Conservation (phyloP, 2,329 filamentous ascomycete species). For the Fusarium neocosmosporiellum region DNA sequence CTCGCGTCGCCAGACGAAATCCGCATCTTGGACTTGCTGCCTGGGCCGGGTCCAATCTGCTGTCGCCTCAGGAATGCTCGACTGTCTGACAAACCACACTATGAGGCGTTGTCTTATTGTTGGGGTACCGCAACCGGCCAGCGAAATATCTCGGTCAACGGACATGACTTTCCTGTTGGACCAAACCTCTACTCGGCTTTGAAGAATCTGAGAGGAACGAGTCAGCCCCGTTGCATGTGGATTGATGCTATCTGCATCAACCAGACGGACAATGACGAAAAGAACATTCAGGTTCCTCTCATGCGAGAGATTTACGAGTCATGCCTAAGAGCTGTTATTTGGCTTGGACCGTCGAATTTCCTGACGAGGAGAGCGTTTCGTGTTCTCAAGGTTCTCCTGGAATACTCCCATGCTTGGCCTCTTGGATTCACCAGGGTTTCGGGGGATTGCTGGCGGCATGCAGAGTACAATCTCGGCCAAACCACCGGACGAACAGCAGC, state of each 20-base stretch:
- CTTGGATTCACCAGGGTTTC: not conserved
- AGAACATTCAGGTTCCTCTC: not conserved
- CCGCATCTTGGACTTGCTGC: not conserved
- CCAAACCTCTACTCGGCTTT: not conserved
- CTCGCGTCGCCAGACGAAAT: not conserved
- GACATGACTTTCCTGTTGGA: not conserved
- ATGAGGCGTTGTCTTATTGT: constrained; percentile 11
- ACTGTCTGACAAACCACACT: constrained; percentile 1
- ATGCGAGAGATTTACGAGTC: constrained; percentile 9
- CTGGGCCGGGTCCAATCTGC: not conserved
- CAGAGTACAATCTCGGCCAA: not conserved
- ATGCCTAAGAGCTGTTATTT: not conserved
- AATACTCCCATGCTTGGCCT: not conserved
- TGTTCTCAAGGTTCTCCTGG: not conserved
- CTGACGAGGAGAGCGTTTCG: not conserved
- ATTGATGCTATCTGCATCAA: not conserved
- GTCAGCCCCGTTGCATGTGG: not conserved
- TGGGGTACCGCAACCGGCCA: not conserved
- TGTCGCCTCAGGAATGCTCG: not conserved
- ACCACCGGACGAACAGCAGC: not conserved
- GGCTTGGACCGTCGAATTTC: not conserved
- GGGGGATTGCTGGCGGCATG: not conserved
- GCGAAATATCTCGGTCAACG: not conserved
- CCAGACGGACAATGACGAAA: not conserved
- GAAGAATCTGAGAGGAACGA: not conserved